These are phyloP conservation scores for Ganoderma multipileum DNA, from an alignment of 1,284 basidiomycete species.

Conservation along the genomic window DNA sequence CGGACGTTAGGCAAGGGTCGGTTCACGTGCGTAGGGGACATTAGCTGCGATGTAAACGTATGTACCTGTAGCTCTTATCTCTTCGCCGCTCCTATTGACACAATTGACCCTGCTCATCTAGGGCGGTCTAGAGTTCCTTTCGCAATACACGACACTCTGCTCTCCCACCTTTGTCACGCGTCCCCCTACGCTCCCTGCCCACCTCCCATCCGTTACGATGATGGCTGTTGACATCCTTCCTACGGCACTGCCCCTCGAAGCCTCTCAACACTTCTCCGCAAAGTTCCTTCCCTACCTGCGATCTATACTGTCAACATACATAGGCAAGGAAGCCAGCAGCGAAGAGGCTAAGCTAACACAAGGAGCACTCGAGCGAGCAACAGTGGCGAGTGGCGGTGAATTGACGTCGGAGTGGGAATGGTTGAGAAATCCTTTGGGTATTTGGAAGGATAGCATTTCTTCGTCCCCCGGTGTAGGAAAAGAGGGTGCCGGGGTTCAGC, in stretches of 20 bases:
- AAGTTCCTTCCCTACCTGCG: slow-evolving; percentile 75
- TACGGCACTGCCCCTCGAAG: slow-evolving; percentile 81
- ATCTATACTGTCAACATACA: slow-evolving; percentile 54
- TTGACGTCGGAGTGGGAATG: slow-evolving; percentile 63
- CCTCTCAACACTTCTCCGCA: slow-evolving; percentile 77
- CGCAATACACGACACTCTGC: slow-evolving; percentile 77
- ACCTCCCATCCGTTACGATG: slow-evolving; percentile 70
- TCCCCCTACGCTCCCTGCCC: slow-evolving; percentile 48
- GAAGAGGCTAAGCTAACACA: slow-evolving; percentile 35
- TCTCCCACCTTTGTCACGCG: slow-evolving; percentile 71
- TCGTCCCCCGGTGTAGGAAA: background rate
- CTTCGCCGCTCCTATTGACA: background rate
- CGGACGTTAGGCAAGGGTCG: slow-evolving; percentile 58
- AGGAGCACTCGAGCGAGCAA: slow-evolving; percentile 69
- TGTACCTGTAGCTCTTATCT: slow-evolving; percentile 24
- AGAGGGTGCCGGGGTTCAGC: background rate
- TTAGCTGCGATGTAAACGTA: slow-evolving; percentile 86
- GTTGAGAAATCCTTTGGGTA: slow-evolving; percentile 61
- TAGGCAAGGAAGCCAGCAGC: slow-evolving; percentile 23
- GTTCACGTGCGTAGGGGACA: slow-evolving; percentile 80
- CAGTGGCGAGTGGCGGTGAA: slow-evolving; percentile 68
- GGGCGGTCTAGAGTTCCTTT: slow-evolving; percentile 88
- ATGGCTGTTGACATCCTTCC: slow-evolving; percentile 93
- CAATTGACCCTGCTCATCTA: slow-evolving; percentile 37
- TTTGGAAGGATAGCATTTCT: slow-evolving; percentile 42